Evolutionary conservation across 2,329 filamentous ascomycete species (phyloP).

Genomic region (Hyphodiscus sp.): DNA sequence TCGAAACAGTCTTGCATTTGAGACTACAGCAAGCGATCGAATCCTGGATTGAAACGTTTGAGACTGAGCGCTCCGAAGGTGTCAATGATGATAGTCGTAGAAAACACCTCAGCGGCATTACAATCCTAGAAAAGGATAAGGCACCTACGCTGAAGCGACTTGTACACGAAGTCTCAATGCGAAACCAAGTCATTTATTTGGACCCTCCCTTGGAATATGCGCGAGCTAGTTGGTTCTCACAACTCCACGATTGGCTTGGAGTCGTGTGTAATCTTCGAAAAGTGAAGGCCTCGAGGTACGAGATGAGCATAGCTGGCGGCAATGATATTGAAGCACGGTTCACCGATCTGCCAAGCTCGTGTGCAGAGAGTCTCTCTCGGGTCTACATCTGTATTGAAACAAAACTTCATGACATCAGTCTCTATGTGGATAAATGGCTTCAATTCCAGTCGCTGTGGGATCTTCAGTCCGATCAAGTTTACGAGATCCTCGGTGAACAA

Average conservation of each 20-base stretch:
- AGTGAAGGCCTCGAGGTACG: constrained; percentile 91
- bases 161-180: constrained; percentile 92
- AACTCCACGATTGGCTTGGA: constrained; percentile 89
- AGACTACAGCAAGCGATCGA: constrained; percentile 79
- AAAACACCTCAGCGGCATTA: constrained; percentile 39
- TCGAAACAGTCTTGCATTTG: constrained; percentile 72
- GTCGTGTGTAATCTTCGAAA: constrained; percentile 88
- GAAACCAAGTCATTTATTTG: constrained; percentile 94
- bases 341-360: constrained; percentile 75
- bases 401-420: constrained; percentile 71
- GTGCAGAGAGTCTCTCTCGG: constrained; percentile 68
- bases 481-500: constrained; percentile 85
- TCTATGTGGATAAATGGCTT: constrained; percentile 95
- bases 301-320: constrained; percentile 71
- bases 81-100: constrained; percentile 44
- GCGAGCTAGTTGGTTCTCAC: constrained; percentile 85
- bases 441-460: constrained; percentile 99
- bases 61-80: constrained; percentile 44
- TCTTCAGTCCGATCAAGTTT: constrained; percentile 90
- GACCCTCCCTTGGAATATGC: constrained; percentile 91
- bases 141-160: constrained; percentile 64
- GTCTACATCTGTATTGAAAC: constrained; percentile 81
- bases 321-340: constrained; percentile 67
- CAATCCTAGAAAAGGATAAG: constrained; percentile 40
- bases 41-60: constrained; percentile 82